phyloP scores from a whole-genome alignment of 2,329 filamentous ascomycete species.

The Fusarium pseudoanthophilum region DNA sequence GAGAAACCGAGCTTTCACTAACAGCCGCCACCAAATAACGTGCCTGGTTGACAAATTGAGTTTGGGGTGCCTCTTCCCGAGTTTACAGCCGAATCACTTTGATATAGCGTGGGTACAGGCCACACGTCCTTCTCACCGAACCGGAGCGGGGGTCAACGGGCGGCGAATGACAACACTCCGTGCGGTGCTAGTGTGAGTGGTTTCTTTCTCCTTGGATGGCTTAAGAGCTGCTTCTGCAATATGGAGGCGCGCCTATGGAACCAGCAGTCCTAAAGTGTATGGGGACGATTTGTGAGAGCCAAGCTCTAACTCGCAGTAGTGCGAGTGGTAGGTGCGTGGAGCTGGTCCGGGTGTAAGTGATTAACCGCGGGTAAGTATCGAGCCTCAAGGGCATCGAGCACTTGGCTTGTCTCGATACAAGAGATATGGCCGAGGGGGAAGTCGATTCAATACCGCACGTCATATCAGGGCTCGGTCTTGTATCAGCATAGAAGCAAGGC shows the following conservation, averaged over 20 bases:
- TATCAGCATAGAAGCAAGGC: background rate
- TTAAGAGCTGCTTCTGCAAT: constrained; percentile 11
- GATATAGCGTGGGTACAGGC: background rate
- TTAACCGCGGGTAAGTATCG: constrained; percentile 34
- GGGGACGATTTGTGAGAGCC: constrained; percentile 13
- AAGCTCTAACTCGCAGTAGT: constrained; percentile 22
- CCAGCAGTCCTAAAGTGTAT: constrained; percentile 19
- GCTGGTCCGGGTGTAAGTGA: constrained; percentile 21
- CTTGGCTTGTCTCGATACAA: constrained; percentile 13
- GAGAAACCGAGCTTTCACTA: constrained; percentile 15
- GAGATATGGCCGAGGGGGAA: background rate
- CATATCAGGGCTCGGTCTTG: background rate
- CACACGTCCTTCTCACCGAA: constrained; percentile 40
- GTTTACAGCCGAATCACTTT: constrained; percentile 30
- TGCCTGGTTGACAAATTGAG: constrained; percentile 12
- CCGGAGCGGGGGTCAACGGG: constrained; percentile 5
- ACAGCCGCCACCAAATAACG: constrained; percentile 20
- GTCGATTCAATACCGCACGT: background rate
- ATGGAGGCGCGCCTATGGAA: constrained; percentile 41
- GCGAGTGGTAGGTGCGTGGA: constrained; percentile 18
- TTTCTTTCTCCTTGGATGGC: constrained; percentile 23
- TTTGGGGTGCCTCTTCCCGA: constrained; percentile 27
- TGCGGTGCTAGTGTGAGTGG: constrained; percentile 17
- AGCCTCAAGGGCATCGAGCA: constrained; percentile 4
- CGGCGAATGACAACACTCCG: constrained; percentile 3